A percentile compares a stretch with the other conserved stretches of the same genome.
These are phyloP conservation scores for Rostrohypoxylon terebratum DNA, from an alignment of 495 filamentous ascomycete species.

Conservation along the genomic window DNA sequence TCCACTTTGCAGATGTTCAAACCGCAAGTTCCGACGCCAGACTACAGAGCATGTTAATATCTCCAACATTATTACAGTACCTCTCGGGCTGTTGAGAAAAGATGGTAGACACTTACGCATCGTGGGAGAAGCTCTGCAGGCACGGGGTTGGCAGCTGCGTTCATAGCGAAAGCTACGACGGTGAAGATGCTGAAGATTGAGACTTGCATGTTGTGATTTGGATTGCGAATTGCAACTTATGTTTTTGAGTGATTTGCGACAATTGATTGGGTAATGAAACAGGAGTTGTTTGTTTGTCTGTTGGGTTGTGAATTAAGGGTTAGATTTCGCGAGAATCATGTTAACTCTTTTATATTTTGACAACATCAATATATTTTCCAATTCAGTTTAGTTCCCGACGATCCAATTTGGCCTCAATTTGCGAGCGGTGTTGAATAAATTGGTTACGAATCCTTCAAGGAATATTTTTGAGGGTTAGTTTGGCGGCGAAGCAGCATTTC, in stretches of 20 bases:
- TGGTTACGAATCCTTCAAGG: conserved; percentile 6
- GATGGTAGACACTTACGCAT: conserved; percentile 4
- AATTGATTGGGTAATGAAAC: not conserved
- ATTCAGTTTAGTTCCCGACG: not conserved
- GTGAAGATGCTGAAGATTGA: not conserved
- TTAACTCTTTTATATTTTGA: not conserved
- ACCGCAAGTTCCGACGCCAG: conserved; percentile 21
- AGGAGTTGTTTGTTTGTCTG: not conserved
- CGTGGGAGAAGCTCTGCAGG: conserved; percentile 13
- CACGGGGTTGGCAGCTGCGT: conserved; percentile 15
- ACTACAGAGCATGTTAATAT: not conserved
- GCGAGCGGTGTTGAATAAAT: not conserved
- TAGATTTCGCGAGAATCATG: not conserved
- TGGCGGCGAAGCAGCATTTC: not conserved
- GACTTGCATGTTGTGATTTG: conserved; percentile 20
- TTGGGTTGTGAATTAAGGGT: not conserved
- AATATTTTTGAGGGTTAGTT: not conserved
- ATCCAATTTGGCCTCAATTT: not conserved
- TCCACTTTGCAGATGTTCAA: conserved; percentile 22
- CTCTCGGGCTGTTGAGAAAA: not conserved
- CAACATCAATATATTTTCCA: not conserved
- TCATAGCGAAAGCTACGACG: conserved; percentile 6
- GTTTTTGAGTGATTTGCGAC: not conserved
- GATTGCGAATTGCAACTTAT: not conserved
- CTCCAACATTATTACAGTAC: not conserved